Base-by-base conservation (phyloP, 176 grass and related monocot species). In the Cenchrus americanus region DNA sequence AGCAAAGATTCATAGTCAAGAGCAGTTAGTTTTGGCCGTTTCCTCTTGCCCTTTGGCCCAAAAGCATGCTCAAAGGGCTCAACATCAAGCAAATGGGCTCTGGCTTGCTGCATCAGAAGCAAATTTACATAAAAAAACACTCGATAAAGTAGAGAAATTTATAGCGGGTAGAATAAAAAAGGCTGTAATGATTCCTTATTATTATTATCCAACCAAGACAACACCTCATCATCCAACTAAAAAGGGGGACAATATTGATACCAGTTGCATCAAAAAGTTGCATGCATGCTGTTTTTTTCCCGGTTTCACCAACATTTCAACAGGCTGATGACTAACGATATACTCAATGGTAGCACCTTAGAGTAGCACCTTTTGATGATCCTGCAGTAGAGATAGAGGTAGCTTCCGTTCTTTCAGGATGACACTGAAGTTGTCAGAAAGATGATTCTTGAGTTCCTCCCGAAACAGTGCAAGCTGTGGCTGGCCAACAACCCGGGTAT, bases 1-100 rank as follows among this genome's bases (percentile, higher is more conserved):
- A 93, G 49, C 62, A 98, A 80, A 55, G 96, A 98, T 71, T 95
- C 91, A 21, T 98, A 98, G 52, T 93, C 95, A 46, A 84, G 64
- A 62, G 87, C 63, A 34, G 75, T 77, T 61, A 91, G 84, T 79
- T 86, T 98, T 15, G 95, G 92, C 14, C 88, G 84, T 76, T 94
- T 98, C 83, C 95, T 88, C 75, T 93, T 98, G 9, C 88, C 90
- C 81, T 98, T 98, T 21, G 96, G 96, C 58, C 96, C 96, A 86
- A 98, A 98, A 63, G 89, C 93, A 92, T 95, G 89, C 27, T 87
- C 80, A 92, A 98, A 98, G 64, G 93, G 87, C 65, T 98, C 80
- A 10, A 81, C 82, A n/a, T 98, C 91, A 87, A 98, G 93, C 82
- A 98, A 87, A 87, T 95, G 96, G 10, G 96, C 87, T 63, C 85